Evolutionary conservation across 345 rosid species (phyloP).

Genomic region (Eucalyptus curtisii): DNA sequence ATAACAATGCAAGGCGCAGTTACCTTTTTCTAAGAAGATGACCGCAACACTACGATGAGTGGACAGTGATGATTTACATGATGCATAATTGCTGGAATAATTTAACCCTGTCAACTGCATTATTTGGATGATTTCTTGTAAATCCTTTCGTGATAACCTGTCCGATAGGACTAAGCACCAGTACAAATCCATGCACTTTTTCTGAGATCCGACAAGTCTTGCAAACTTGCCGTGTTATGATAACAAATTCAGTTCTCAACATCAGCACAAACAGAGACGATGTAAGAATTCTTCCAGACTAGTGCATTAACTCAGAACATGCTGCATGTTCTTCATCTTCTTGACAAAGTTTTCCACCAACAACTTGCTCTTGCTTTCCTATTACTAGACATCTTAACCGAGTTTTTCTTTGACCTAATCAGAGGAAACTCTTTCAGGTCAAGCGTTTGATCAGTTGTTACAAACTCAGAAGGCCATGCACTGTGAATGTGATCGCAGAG

Average conservation of each 20-base stretch:
- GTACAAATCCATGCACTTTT: not conserved
- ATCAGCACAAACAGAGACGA: not conserved
- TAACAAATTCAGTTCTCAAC: not conserved
- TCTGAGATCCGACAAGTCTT: not conserved
- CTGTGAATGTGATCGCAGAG: not conserved
- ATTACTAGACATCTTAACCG: not conserved
- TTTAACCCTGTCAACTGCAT: not conserved
- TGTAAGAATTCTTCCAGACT: not conserved
- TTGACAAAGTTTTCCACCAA: not conserved
- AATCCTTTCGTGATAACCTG: not conserved
- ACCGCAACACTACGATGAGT: not conserved
- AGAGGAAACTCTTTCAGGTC: not conserved
- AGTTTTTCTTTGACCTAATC: not conserved
- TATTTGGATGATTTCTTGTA: not conserved
- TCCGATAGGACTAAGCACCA: not conserved
- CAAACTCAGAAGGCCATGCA: not conserved
- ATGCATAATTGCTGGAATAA: fast-evolving
- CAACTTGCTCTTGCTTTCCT: not conserved
- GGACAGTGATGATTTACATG: not conserved
- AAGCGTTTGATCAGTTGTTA: not conserved
- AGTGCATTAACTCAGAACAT: not conserved
- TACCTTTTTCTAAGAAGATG: not conserved
- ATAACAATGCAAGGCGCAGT: fast-evolving
- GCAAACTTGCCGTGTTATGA: not conserved
- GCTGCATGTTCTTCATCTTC: not conserved